These are phyloP conservation scores for Madurella fahalii DNA, from an alignment of 2,329 filamentous ascomycete genomes.

Conservation along the genomic window DNA sequence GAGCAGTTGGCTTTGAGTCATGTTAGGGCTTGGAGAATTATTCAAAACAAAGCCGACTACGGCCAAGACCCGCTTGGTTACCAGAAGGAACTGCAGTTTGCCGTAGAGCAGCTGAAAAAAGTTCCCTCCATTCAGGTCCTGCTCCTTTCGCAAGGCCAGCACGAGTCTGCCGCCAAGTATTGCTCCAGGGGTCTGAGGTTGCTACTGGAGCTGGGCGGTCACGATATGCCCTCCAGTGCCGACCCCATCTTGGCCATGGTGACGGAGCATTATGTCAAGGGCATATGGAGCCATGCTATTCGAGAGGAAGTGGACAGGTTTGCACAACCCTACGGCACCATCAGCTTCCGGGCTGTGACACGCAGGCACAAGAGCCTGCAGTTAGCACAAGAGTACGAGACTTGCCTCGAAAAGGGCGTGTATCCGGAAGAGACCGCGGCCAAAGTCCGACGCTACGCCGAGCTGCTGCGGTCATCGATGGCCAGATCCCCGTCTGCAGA, in stretches of 20 bases:
- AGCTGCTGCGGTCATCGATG: slow-evolving; percentile 42
- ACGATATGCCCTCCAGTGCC: slow-evolving; percentile 20
- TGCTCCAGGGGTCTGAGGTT: slow-evolving; percentile 42
- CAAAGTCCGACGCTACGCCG: slow-evolving; percentile 47
- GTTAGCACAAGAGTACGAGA: slow-evolving; percentile 53
- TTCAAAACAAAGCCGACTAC: slow-evolving; percentile 39
- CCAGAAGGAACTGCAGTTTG: slow-evolving; percentile 49
- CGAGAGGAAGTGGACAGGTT: slow-evolving; percentile 41
- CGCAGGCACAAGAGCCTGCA: slow-evolving; percentile 53
- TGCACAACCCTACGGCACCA: slow-evolving; percentile 20
- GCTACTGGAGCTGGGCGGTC: slow-evolving; percentile 32
- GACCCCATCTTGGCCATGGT: slow-evolving; percentile 30
- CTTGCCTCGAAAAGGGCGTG: slow-evolving; percentile 44
- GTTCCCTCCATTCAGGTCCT: slow-evolving; percentile 51
- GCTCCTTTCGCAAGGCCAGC: slow-evolving; percentile 49
- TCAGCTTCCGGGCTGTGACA: slow-evolving; percentile 40
- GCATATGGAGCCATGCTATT: slow-evolving; percentile 46
- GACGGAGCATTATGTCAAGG: slow-evolving; percentile 46
- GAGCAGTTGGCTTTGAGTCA: slow-evolving; percentile 36
- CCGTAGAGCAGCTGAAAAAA: slow-evolving; percentile 46
- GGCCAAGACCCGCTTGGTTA: slow-evolving; percentile 46
- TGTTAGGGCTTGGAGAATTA: slow-evolving; percentile 44
- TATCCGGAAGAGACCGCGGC: slow-evolving; percentile 39
- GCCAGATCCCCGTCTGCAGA: slow-evolving; percentile 17
- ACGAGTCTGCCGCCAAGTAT: slow-evolving; percentile 51